A percentile compares a stretch with the other conserved stretches of the same genome.
Conservation (phyloP, 2,329 filamentous ascomycete species). For the Teratosphaeriaceae sp. region DNA sequence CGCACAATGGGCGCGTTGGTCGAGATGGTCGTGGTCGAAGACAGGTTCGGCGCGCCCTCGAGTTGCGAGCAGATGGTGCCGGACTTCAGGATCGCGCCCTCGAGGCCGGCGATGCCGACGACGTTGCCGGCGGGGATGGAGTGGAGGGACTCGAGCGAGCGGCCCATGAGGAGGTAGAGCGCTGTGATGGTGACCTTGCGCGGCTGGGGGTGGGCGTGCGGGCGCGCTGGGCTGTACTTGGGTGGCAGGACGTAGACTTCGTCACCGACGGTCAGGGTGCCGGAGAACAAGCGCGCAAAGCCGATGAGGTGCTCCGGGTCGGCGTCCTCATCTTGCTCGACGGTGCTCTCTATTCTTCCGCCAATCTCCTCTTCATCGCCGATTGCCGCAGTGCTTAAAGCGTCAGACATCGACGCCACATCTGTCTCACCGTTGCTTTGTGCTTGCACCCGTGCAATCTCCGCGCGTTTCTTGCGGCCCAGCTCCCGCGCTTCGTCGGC, state of each 20-base stretch:
- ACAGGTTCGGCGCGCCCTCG: slow-evolving; percentile 82
- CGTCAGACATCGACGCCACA: slow-evolving; percentile 51
- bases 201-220: slow-evolving; percentile 64
- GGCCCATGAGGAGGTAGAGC: slow-evolving; percentile 93
- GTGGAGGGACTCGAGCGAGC: slow-evolving; percentile 72
- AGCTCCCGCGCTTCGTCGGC: slow-evolving; percentile 87
- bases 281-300: slow-evolving; percentile 90
- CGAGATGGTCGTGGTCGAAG: slow-evolving; percentile 71
- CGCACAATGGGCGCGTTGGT: slow-evolving; percentile 77
- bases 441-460: slow-evolving; percentile 74
- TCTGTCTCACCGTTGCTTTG: slow-evolving; percentile 43
- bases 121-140: slow-evolving; percentile 90
- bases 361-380: slow-evolving; percentile 41
- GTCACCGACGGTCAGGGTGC: slow-evolving; percentile 82
- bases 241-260: slow-evolving; percentile 85
- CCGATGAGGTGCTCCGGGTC: slow-evolving; percentile 88
- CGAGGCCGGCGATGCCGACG: slow-evolving; percentile 88
- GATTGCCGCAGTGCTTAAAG: slow-evolving; percentile 56
- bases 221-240: slow-evolving; percentile 80
- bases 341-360: slow-evolving; percentile 51
- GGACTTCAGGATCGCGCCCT: slow-evolving; percentile 90
- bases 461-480: slow-evolving; percentile 79
- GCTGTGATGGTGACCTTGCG: slow-evolving; percentile 78
- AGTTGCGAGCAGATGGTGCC: slow-evolving; percentile 86
- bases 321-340: slow-evolving; percentile 42